Base-by-base conservation (phyloP, 164 flowering plant species). In the Vitis riparia region DNA sequence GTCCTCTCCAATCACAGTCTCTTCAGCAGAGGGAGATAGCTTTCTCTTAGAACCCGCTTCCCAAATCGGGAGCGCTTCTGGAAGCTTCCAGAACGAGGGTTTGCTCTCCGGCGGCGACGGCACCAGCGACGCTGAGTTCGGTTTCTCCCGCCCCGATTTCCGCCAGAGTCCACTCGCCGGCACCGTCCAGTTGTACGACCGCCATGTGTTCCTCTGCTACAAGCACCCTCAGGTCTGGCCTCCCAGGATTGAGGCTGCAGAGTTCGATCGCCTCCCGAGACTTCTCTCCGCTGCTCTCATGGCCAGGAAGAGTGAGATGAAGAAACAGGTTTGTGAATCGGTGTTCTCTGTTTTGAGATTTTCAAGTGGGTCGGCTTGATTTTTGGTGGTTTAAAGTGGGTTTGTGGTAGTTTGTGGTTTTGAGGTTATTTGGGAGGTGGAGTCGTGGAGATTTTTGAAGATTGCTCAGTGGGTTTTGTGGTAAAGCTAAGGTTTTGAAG, bases 141-240 rank as follows among this genome's bases (percentile, higher is more conserved):
- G 97, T 3, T 88, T 86, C 81, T 62, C 78, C 0, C 80, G 97
- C 6, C 83, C 85, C 1, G 97, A 89, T 9, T 88, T 93, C 76
- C 75, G 92, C 32, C 82, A 81, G 79, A 68, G 56, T n/a, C 77
- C 70, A 6, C 87, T 92, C 13, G 87, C 82, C 11, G 98, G 95
- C 3, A 85, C 90, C 17, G 95, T 94, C 1, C 83, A 87, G 71
- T 74, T 76, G 66, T 92, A 92, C 71, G 77, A 88, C 57, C 87
- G 98, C 15, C 98, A 94, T 65, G 90, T 94, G 51, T 94, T 94
- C 67, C 84, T 94, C 14, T 92, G 97, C 75, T 94, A 94, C 77
- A 94, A 92, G 82, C 85, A 88, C 63, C 98, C 97, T 30, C 75
- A 75, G 71, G 93, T 85, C 12, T 94, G 97, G 97, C 98, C 98